Evolutionary conservation across 306 rosid genomes (phyloP).

Genomic region (Canavalia ensiformis): DNA sequence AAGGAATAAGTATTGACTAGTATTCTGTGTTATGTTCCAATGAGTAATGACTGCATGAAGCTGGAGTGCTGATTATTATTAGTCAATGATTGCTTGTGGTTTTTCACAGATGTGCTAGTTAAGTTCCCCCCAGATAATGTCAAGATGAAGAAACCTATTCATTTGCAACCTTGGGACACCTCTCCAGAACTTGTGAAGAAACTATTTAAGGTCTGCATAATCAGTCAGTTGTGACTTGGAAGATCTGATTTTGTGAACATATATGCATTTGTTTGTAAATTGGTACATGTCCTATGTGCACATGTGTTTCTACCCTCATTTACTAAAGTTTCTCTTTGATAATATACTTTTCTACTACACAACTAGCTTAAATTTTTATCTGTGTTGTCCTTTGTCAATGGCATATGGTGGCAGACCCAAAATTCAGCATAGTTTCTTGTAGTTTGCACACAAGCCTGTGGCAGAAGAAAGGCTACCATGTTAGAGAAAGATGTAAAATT

Average conservation of each 20-base stretch:
- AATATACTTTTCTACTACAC: background rate
- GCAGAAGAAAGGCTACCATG: constrained; percentile 9
- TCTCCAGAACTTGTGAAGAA: constrained; percentile 85
- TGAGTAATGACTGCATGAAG: constrained; percentile 38
- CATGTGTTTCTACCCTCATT: background rate
- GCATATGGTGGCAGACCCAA: background rate
- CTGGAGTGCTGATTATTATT: constrained; percentile 42
- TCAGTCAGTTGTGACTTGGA: constrained; percentile 32
- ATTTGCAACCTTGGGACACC: constrained; percentile 89
- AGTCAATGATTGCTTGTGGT: constrained; percentile 40
- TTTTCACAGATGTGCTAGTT: constrained; percentile 72
- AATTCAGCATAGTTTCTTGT: background rate
- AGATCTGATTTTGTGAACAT: constrained; percentile 27
- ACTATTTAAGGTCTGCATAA: constrained; percentile 83
- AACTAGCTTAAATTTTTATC: background rate
- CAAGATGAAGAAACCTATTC: constrained; percentile 91
- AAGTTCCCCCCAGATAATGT: constrained; percentile 88
- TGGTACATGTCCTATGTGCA: constrained; percentile 2
- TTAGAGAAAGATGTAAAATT: constrained; percentile 23
- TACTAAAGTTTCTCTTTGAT: constrained; percentile 5
- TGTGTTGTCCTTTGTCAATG: constrained; percentile 5
- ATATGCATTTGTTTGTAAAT: constrained; percentile 2
- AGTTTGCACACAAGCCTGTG: background rate
- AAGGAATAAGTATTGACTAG: constrained; percentile 38
- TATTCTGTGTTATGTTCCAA: constrained; percentile 25